Evolutionary conservation across 768 basidiomycete genomes (phyloP), one percentile per base, ranked within the genome.

Genomic region (Boletus insuetus): DNA sequence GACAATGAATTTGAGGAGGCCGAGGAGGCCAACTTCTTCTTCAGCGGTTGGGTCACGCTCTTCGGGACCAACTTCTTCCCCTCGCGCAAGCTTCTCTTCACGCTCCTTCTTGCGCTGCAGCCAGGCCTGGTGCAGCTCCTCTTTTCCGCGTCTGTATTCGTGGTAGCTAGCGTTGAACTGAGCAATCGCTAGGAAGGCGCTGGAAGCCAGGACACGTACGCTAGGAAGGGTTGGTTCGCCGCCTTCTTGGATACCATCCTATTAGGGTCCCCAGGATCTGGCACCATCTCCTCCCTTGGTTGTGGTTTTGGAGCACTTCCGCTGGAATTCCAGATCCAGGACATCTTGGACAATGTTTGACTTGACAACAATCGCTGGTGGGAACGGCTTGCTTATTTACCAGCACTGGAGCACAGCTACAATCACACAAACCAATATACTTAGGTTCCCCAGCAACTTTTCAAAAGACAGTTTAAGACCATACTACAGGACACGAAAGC

Each of bases 141-240:
- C 82, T 70, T 80, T 83, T 65, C 80, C 77, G 58, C 78, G 78
- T 55, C 79, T 82, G 72, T 85, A 90, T 68, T 85, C 78, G 66
- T 80, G 82, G 73, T 90, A 81, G 17, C 87, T 90, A 64, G 52
- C 24, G 22, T 37, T 57, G 54, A 41, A 49, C 53, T 62, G 26
- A 60, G 46, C 43, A 41, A 31, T 41, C 8, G 29, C 29, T 26
- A 20, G 41, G 37, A 40, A 32, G 37, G 24, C 42, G 16, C 24
- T 41, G 19, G 46, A 26, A 12, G 19, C 16, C 12, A 39, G 31
- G 69, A 64, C 38, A 79, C 85, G 59, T 75, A 93, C 84, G 83
- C 83, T 29, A 95, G 81, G 73, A 91, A 94, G 10, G 94, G 91
- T 55, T 79, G 77, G 74, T 96, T 97, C 31, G 93, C 91, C 41